Base-by-base conservation (phyloP, 2,329 filamentous ascomycete species). In the Penicillium sp. region DNA sequence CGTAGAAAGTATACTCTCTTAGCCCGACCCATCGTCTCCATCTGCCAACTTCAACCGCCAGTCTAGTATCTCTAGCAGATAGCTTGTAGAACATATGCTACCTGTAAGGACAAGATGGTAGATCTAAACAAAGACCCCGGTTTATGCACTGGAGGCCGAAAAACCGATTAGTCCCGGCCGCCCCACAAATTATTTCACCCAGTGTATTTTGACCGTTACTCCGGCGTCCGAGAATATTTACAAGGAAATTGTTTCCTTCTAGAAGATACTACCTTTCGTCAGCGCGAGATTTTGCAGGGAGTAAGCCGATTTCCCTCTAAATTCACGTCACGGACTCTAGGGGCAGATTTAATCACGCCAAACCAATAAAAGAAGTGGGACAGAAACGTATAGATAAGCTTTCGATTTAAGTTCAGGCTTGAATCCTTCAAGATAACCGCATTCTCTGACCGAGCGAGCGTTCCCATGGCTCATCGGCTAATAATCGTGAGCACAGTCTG, bases 301-400 rank as follows among this genome's bases (percentile, higher is more conserved):
- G 24, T 24, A 24, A 24, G 22, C 43, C 43, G 43, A 44, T 44
- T 46, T 44, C 42, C 22, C 42, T 44, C 42, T 44, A 11, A 44
- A 44, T 44, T 14, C 27, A 5, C 31, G 31, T n/a, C n/a, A n/a
- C n/a, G n/a, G 31, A 34, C 31, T 34, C 24, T 14, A 34, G 31
- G 31, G 21, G 22, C 7, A 21, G 21, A 22, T 42, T 14, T 22
- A 13, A 24, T 21, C 18, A 22, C 39, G 18, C 16, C 22, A 29
- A 13, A 24, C 22, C 29, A 32, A 45, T 16, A 45, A 32, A 32
- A 10, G n/a, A 45, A 45, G 43, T 45, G 43, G 27, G 21, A 27
- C 43, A 46, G 43, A 46, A 34, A 21, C 42, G 16, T 42, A 22
- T 42, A 42, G 43, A 44, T 31, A 44, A 44, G 43, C 43, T 44